Base-by-base conservation (phyloP, 2,329 filamentous ascomycete genomes). In the Aspergillus fructus region DNA sequence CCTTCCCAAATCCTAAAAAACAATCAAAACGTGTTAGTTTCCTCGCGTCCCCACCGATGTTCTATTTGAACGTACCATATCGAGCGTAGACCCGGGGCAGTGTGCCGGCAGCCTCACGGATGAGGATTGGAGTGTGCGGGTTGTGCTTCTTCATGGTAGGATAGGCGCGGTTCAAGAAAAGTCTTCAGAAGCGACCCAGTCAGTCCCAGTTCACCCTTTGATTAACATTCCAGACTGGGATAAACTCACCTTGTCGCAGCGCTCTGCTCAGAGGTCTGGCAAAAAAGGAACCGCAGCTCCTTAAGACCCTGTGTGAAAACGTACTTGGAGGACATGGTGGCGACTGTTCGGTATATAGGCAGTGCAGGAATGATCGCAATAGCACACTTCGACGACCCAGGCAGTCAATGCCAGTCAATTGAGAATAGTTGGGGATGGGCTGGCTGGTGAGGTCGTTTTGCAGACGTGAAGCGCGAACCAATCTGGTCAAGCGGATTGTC, bases 81-180 rank as follows among this genome's bases (percentile, higher is more conserved):
- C 94, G 85, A 66, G 93, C 93, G 77, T 89, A 97, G 63, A 99
- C 86, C 76, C 86, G 89, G 63, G 94, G 93, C 74, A 89, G 81
- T 54, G 90, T 91, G 71, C 90, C 91, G 67, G 85, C 81, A 53
- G 93, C 94, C 82, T 97, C 94, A 73, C 94, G 90, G 71, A 99
- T 87, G 82, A 99, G 82, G 78, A 99, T 97, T 54, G 94, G 94
- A 49, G 85, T 93, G 77, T 90, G 82, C 56, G 94, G 94, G 81
- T 99, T 99, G 84, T 93, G 90, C 83, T 96, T 96, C 87, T 99
- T 99, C 93, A 99, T 97, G 59, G 90, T 94, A 47, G 94, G 94
- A 78, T 99, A 99, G 65, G 92, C 88, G 74, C 91, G 87, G 64
- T 88, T 89, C 65, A 99, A 83, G 79, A 99, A 99, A 30, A 89